Evolutionary conservation across 2,329 filamentous ascomycete genomes (phyloP).

Genomic region (Didymella glomerata): DNA sequence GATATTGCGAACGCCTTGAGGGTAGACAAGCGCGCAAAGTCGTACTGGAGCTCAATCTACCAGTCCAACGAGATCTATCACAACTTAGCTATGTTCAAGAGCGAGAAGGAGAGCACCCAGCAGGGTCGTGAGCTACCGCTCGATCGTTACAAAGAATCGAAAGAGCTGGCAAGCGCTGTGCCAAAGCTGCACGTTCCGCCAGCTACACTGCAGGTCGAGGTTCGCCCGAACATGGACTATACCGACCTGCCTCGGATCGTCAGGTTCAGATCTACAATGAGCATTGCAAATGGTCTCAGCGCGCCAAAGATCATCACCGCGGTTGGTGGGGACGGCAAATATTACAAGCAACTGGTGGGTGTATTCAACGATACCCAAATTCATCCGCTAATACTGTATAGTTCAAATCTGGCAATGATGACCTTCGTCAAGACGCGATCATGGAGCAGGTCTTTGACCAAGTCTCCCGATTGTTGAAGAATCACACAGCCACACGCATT

Average conservation of each 20-base stretch:
- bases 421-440: slow-evolving; percentile 94
- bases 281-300: slow-evolving; percentile 88
- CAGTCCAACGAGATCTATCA: slow-evolving; percentile 74
- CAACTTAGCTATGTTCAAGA: slow-evolving; percentile 70
- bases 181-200: slow-evolving; percentile 78
- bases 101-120: slow-evolving; percentile 69
- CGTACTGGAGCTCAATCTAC: slow-evolving; percentile 76
- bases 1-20: slow-evolving; percentile 70
- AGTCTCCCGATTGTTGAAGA: slow-evolving; percentile 86
- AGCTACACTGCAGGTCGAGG: slow-evolving; percentile 83
- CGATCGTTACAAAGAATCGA: slow-evolving; percentile 70
- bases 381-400: slow-evolving; percentile 38
- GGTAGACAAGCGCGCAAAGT: slow-evolving; percentile 59
- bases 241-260: slow-evolving; percentile 75
- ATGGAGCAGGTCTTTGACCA: slow-evolving; percentile 99
- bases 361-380: no score
- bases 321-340: slow-evolving; percentile 76
- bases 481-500: slow-evolving; percentile 86
- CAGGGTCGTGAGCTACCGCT: slow-evolving; percentile 70
- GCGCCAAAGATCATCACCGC: slow-evolving; percentile 92
- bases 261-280: slow-evolving; percentile 77
- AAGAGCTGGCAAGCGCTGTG: slow-evolving; percentile 69
- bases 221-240: slow-evolving; percentile 79
- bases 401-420: slow-evolving; percentile 95
- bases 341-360: slow-evolving; percentile 82